Evolutionary conservation across 768 basidiomycete genomes (phyloP).

Genomic region (Pulveroboletus sp.): DNA sequence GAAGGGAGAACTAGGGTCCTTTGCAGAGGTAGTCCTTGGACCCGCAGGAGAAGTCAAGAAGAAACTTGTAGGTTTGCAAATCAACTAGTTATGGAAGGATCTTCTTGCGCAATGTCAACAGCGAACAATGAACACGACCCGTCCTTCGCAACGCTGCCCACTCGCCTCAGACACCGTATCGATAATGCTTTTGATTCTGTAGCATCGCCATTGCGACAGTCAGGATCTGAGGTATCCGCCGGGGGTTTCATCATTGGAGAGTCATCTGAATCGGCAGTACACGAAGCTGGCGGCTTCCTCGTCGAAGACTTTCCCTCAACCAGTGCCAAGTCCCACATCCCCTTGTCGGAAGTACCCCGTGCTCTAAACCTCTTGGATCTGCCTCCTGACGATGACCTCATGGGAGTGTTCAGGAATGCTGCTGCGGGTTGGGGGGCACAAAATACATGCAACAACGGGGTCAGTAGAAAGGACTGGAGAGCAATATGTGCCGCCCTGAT

Average conservation of each 20-base stretch:
- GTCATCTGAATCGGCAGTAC: neutral
- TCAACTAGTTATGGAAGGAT: slow-evolving; percentile 1
- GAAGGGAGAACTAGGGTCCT: slow-evolving; percentile 38
- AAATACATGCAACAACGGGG: slow-evolving; percentile 30
- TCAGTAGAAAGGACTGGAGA: slow-evolving; percentile 73
- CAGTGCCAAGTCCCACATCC: slow-evolving; percentile 36
- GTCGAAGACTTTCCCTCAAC: slow-evolving; percentile 21
- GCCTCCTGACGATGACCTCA: slow-evolving; percentile 69
- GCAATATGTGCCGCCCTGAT: slow-evolving; percentile 77
- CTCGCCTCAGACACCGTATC: slow-evolving; percentile 42
- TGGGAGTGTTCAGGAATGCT: slow-evolving; percentile 72
- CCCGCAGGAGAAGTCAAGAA: slow-evolving; percentile 54
- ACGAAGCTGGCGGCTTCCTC: slow-evolving; percentile 32
- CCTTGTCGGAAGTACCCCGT: slow-evolving; percentile 53
- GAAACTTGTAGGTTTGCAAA: slow-evolving; percentile 31
- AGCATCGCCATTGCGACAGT: slow-evolving; percentile 8
- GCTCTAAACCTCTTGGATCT: slow-evolving; percentile 66
- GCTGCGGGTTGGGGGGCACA: slow-evolving; percentile 64
- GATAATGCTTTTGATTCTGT: slow-evolving; percentile 50
- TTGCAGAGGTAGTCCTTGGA: slow-evolving; percentile 38
- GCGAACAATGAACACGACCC: slow-evolving; percentile 16
- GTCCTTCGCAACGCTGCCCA: slow-evolving; percentile 42
- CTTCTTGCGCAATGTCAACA: slow-evolving; percentile 12
- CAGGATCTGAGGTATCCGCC: slow-evolving; percentile 8
- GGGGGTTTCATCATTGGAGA: slow-evolving; percentile 37